Evolutionary conservation across 495 filamentous ascomycete genomes (phyloP).

Genomic region (Penicillium odoratum): DNA sequence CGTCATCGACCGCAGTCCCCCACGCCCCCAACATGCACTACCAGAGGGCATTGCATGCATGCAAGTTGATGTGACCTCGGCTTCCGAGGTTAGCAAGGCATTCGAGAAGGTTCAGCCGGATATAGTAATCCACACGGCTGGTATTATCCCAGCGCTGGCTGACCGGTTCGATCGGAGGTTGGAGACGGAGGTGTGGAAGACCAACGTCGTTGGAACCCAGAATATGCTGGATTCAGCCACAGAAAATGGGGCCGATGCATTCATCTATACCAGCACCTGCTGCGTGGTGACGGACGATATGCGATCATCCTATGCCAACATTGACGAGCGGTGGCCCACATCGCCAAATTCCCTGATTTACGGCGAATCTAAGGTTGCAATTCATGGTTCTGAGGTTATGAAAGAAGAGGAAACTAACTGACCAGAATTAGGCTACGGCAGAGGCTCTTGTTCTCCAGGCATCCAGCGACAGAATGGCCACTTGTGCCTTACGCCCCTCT

Average conservation of each 20-base stretch:
- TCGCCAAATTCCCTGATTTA: slow-evolving; percentile 53
- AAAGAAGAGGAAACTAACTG: neutral
- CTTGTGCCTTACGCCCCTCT: slow-evolving; percentile 58
- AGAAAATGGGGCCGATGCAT: slow-evolving; percentile 48
- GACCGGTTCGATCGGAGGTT: slow-evolving; percentile 42
- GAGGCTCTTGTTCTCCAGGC: slow-evolving; percentile 56
- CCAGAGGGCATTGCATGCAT: slow-evolving; percentile 33
- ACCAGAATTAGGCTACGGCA: slow-evolving; percentile 44
- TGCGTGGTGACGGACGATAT: slow-evolving; percentile 58
- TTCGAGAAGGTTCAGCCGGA: slow-evolving; percentile 36
- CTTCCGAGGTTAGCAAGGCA: slow-evolving; percentile 28
- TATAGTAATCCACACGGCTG: slow-evolving; percentile 49
- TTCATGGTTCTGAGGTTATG: neutral
- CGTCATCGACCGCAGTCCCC: slow-evolving; percentile 42
- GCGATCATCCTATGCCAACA: slow-evolving; percentile 50
- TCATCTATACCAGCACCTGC: slow-evolving; percentile 60
- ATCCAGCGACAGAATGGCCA: slow-evolving; percentile 43
- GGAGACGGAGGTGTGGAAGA: slow-evolving; percentile 38
- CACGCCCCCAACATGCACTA: slow-evolving; percentile 31
- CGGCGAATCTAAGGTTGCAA: slow-evolving; percentile 56
- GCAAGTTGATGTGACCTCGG: slow-evolving; percentile 40
- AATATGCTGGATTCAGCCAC: slow-evolving; percentile 56
- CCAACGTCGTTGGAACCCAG: slow-evolving; percentile 60
- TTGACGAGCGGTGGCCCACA: slow-evolving; percentile 54
- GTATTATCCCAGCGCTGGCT: slow-evolving; percentile 42